Evolutionary conservation across 1,284 basidiomycete species (phyloP), one percentile per base, ranked within the genome.

Genomic region (Meira nashicola): DNA sequence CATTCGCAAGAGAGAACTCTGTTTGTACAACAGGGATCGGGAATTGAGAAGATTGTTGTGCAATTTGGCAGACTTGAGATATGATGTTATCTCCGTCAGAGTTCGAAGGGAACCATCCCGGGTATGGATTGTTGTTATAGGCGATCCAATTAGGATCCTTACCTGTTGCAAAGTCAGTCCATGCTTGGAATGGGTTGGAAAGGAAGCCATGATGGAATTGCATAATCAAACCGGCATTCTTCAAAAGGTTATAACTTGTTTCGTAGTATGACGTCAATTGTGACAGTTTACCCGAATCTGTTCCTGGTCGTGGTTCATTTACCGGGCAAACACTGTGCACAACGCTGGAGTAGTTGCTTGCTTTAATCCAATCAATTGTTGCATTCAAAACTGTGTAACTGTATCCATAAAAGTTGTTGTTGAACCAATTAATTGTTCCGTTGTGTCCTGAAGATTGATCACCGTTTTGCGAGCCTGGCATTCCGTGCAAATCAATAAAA

Each of bases 381-480:
- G 63, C 66, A 15, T 67, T 59, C 23, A 77, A 37, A 10, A 67
- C 64, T n/a, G 63, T 51, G 28, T 69, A 60, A 43, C 73, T 75
- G 28, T 62, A 64, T 4, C 60, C 58, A 54, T 71, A 66, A 60
- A 75, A 68, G 52, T 48, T n/a, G 47, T 61, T 54, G 1, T 11
- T 19, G 58, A 62, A 77, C 70, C 71, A 77, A 46, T 57, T 40
- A 55, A 60, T 61, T 55, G 71, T 66, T 44, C 66, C 68, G 65
- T 74, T 75, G 71, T 66, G 71, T 5, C 74, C 74, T 9, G 66
- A 70, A 11, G 73, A 70, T 63, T 77, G 74, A 57, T 77, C 74
- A 49, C 73, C 73, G 52, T 74, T 74, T 64, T 81, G 80, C n/a
- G 74, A 76, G 43, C 80, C 80, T 11, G 80, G 80, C 58, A 81